Percentiles rank a stretch among this genome's conserved stretches.
Evolutionary conservation across 495 filamentous ascomycete genomes (phyloP).

Genomic region (Bathelium albidoporum): DNA sequence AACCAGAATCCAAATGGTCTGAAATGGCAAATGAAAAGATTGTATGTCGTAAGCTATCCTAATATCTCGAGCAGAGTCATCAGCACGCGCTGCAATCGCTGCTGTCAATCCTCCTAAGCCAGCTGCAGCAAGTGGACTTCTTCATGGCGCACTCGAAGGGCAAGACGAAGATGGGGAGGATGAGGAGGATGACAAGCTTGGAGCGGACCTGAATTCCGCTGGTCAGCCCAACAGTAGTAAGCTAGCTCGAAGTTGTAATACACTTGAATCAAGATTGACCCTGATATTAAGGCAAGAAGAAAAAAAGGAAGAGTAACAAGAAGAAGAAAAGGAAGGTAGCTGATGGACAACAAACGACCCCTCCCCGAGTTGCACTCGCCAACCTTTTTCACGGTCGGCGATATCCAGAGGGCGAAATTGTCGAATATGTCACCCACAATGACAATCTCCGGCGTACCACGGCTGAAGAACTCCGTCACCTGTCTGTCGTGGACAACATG

Average conservation of each 20-base stretch:
- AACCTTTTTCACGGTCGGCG: constrained; percentile 62
- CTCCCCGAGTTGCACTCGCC: constrained; percentile 64
- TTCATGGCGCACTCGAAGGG: constrained; percentile 22
- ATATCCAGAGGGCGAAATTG: constrained; percentile 74
- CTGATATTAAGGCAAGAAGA: constrained; percentile 53
- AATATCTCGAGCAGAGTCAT: constrained; percentile 17
- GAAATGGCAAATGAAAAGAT: not conserved
- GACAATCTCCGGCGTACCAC: constrained; percentile 78
- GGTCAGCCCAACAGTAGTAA: constrained; percentile 14
- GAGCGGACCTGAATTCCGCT: constrained; percentile 17
- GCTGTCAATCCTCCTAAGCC: constrained; percentile 21
- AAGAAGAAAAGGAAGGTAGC: constrained; percentile 53
- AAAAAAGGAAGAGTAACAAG: constrained; percentile 51
- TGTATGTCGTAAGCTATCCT: constrained; percentile 6
- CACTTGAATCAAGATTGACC: constrained; percentile 12
- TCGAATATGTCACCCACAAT: constrained; percentile 49
- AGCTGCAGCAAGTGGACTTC: constrained; percentile 20
- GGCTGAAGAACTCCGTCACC: constrained; percentile 75
- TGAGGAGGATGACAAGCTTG: constrained; percentile 18
- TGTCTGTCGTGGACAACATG: constrained; percentile 65
- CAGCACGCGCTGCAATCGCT: constrained; percentile 15
- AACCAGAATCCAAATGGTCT: constrained; percentile 23
- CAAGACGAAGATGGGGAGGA: constrained; percentile 25
- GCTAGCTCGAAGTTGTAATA: constrained; percentile 8
- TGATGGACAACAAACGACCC: constrained; percentile 51